Evolutionary conservation across 805 yeast genomes (phyloP), one percentile per base, ranked within the genome.

Genomic region (Lachancea sp.): DNA sequence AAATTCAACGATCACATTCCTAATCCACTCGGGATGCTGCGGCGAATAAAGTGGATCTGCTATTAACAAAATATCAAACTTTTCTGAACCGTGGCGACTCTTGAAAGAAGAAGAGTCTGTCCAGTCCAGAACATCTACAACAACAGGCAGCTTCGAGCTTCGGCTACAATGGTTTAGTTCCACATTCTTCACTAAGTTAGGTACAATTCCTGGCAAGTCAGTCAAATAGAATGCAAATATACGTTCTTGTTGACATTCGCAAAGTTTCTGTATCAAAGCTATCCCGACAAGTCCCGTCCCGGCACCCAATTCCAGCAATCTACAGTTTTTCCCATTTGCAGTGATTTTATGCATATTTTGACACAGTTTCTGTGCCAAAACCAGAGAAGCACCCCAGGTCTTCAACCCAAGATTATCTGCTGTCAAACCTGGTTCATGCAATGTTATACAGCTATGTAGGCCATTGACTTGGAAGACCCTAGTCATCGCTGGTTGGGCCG

Each of bases 281-380:
- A 92, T 82, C 0, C 97, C 97, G 3, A 80, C 82, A 12, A 90
- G 67, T 0, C 98, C 98, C 0, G 98, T 92, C 0, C 98, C 98
- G 0, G 97, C 71, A 0, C 98, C 98, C n/a, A 92, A 64, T 53
- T 90, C 98, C 21, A 84, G 57, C 0, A 80, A 59, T 25, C 58
- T 36, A 55, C 51, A 12, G 50, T 49, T 45, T 13, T 43, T 32
- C 22, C 43, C 32, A 21, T 38, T 26, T 3, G 15, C 25, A 20
- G 28, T 16, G 20, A 21, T 8, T 24, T 28, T 8, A 13, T 31
- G 34, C 23, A 38, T 51, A 8, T 55, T 52, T 20, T 57, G 49
- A 5, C 71, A 58, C 3, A 86, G 56, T 19, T 83, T 61, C 21
- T 64, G 64, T 3, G 92, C 72, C 18, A 92, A 63, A 5, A 86